These are phyloP conservation scores for Herpotrichia juniperi DNA, from an alignment of 2,329 filamentous ascomycete species.

Conservation along the genomic window DNA sequence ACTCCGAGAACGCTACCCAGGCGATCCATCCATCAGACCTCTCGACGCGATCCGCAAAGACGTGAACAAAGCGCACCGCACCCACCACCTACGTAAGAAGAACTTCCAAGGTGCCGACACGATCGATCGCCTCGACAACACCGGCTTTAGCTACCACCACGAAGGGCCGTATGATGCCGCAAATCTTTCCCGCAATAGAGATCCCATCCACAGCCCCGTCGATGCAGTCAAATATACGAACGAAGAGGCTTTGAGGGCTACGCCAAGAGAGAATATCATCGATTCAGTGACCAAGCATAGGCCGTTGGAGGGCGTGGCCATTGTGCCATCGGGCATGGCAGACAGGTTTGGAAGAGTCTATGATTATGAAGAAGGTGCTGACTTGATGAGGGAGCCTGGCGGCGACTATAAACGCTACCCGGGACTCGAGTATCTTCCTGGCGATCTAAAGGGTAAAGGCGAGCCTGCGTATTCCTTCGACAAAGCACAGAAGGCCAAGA, in stretches of 20 bases:
- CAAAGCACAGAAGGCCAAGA: conserved; percentile 66
- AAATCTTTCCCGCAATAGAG: conserved; percentile 72
- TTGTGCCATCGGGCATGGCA: conserved; percentile 72
- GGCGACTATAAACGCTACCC: conserved; percentile 81
- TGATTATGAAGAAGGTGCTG: conserved; percentile 82
- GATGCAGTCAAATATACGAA: conserved; percentile 78
- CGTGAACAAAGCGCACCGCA: conserved; percentile 67
- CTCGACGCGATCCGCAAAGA: conserved; percentile 71
- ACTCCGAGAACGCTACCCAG: conserved; percentile 65
- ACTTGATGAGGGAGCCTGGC: conserved; percentile 82
- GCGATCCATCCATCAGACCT: conserved; percentile 69
- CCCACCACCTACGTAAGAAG: conserved; percentile 69
- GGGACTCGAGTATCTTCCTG: conserved; percentile 73
- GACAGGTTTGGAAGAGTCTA: conserved; percentile 75
- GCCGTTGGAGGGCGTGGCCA: conserved; percentile 80
- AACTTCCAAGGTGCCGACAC: conserved; percentile 72
- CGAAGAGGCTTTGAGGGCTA: conserved; percentile 77
- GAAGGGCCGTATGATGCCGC: conserved; percentile 90
- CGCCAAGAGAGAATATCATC: conserved; percentile 75
- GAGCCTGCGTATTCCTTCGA: conserved; percentile 78
- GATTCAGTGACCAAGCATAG: conserved; percentile 76
- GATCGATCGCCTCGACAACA: conserved; percentile 79
- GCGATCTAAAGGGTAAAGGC: conserved; percentile 83
- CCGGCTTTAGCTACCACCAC: conserved; percentile 79
- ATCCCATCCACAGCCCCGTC: conserved; percentile 69